A percentile compares a stretch with the other conserved stretches of the same genome.
phyloP scores from a whole-genome alignment of 345 rosid genomes.

The Populus euphratica region DNA sequence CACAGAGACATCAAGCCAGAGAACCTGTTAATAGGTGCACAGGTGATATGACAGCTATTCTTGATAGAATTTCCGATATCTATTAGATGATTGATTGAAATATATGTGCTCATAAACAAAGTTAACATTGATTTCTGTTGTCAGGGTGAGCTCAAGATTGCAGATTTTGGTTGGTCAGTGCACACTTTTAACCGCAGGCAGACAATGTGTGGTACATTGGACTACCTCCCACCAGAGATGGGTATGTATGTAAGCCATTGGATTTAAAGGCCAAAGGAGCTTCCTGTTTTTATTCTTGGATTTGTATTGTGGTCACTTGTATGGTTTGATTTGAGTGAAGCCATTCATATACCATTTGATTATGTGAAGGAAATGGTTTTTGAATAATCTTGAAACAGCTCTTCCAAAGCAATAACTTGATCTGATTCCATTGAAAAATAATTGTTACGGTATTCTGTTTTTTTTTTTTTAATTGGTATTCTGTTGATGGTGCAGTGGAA shows the following conservation, averaged over 20 bases:
- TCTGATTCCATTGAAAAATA: background rate
- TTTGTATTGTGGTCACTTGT: background rate
- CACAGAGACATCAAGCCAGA: constrained; percentile 99
- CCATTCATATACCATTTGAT: background rate
- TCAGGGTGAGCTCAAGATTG: constrained; percentile 99
- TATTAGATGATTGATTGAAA: background rate
- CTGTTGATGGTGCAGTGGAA: constrained; percentile 54
- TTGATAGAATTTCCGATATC: background rate
- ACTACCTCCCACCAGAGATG: constrained; percentile 99
- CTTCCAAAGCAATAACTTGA: background rate
- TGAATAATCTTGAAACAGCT: background rate
- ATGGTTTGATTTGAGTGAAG: background rate
- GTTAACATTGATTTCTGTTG: constrained; percentile 4
- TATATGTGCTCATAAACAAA: constrained; percentile 9
- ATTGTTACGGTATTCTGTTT: background rate
- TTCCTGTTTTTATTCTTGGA: background rate
- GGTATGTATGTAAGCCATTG: constrained; percentile 40
- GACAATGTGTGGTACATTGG: constrained; percentile 97
- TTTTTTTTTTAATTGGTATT: background rate
- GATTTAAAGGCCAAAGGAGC: background rate
- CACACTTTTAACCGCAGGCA: constrained; percentile 95
- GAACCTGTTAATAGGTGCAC: constrained; percentile 78
- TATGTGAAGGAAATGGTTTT: background rate
- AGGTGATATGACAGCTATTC: constrained; percentile 39
- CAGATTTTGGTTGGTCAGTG: constrained; percentile 99